Conservation (phyloP, 768 basidiomycete species). For the Rickenella mellea region DNA sequence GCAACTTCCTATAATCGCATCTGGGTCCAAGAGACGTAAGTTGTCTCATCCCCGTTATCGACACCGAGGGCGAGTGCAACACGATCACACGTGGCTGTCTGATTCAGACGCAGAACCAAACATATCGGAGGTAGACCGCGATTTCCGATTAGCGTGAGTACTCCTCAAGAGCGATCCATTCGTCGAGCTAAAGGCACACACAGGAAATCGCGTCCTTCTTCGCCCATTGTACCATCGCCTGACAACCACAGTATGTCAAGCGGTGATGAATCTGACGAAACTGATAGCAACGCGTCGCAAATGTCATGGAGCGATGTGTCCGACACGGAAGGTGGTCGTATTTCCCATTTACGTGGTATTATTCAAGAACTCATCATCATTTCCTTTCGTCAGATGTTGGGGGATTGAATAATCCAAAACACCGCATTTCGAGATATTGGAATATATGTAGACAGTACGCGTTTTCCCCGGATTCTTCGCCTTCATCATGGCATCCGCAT, state of each 20-base stretch:
- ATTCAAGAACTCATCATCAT: background rate
- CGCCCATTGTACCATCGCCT: background rate
- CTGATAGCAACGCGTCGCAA: constrained; percentile 32
- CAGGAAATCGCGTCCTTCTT: constrained; percentile 41
- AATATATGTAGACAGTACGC: no score
- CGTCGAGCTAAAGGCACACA: background rate
- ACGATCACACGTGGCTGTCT: constrained; percentile 26
- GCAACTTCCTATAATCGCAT: no score
- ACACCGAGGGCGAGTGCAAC: no score
- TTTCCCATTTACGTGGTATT: constrained; percentile 1
- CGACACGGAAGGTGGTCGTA: constrained; percentile 33
- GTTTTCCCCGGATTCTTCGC: no score
- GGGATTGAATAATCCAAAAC: no score
- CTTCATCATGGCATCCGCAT: no score
- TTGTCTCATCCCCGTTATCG: no score
- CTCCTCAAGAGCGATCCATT: background rate
- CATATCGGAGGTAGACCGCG: constrained; percentile 57
- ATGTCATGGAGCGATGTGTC: constrained; percentile 35
- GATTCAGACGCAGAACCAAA: constrained; percentile 62
- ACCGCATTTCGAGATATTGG: no score
- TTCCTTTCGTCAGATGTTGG: constrained; percentile 10
- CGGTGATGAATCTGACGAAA: constrained; percentile 75
- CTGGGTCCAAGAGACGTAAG: no score
- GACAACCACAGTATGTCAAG: constrained; percentile 41
- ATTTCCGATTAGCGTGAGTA: constrained; percentile 62